Conservation (phyloP, 306 rosid species). For the Pueraria montana region DNA sequence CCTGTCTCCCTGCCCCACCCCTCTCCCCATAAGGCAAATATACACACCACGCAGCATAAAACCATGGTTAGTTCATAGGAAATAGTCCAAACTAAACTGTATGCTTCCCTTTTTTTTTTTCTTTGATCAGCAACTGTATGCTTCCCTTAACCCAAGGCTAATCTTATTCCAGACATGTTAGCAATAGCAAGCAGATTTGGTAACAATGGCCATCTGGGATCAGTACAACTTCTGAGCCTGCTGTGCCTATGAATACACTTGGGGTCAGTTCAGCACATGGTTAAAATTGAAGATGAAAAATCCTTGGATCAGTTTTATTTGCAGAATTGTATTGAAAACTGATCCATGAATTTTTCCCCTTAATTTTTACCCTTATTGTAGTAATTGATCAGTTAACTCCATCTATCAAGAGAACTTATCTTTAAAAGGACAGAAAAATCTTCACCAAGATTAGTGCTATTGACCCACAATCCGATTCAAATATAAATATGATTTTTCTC, state of each 20-base stretch:
- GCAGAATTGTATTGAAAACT: background rate
- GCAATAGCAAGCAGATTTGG: slow-evolving; percentile 12
- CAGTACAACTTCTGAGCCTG: background rate
- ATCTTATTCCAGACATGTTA: slow-evolving; percentile 10
- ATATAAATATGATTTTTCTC: background rate
- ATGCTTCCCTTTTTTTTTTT: slow-evolving; percentile 37
- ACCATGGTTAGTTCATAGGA: slow-evolving; percentile 1
- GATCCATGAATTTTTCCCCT: background rate
- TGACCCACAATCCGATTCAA: slow-evolving; percentile 24
- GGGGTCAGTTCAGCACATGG: background rate
- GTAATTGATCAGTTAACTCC: slow-evolving; percentile 31
- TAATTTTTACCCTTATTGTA: background rate
- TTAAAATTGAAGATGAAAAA: slow-evolving; percentile 19
- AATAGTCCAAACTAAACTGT: background rate
- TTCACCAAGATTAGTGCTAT: slow-evolving; percentile 5
- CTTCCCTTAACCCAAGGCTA: slow-evolving; percentile 29
- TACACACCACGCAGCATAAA: background rate
- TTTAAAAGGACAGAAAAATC: slow-evolving; percentile 41
- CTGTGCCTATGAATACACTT: slow-evolving; percentile 11
- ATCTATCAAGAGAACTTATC: slow-evolving; percentile 33
- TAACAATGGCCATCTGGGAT: background rate
- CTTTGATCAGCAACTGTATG: too few species aligned
- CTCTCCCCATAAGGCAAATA: background rate
- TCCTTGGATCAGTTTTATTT: background rate
- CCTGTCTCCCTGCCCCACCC: background rate